Base-by-base conservation (phyloP, 2,329 filamentous ascomycete species). In the Aspergillus udagawae region DNA sequence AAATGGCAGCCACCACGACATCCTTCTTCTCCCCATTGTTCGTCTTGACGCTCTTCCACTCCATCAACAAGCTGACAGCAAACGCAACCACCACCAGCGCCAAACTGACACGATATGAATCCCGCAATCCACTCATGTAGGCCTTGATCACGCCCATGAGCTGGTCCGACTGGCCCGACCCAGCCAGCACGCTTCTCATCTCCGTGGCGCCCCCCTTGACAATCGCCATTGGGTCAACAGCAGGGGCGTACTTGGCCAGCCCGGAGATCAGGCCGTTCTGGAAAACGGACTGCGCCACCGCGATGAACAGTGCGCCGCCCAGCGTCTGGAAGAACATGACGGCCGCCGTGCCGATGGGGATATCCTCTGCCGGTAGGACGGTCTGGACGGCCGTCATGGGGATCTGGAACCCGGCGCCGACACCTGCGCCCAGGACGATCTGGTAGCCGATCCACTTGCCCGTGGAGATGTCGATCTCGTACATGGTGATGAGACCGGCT, bases 211-310 rank as follows among this genome's bases (percentile, higher is more conserved):
- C 64, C 1, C 60, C 62, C 4, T 57, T 56, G 3, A 65, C 51
- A 48, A 66, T 66, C 0, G 25, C 61, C 3, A 12, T 10, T 12
- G 64, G 59, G 29, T 59, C 20, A 6, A 59, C 54, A 3, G 42
- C 29, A 0, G 54, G 50, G 7, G 48, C 55, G 17, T 47, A 47
- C 44, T 23, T 27, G 44, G 3, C 20, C 10, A 47, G 47, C 4
- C 58, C 78, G 3, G 68, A 60, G 54, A 82, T 72, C 12, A 85
- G 74, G 1, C 71, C 70, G 62, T 81, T 82, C 52, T 75, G 75
- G 60, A 84, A 81, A 4, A 83, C 73, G 55, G 75, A 78, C 61
- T 83, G 79, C 1, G 72, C 80, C 14, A 82, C 78, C 3, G 76
- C 76, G 47, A 84, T 75, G 58, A 83, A 83, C 1, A 84, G 56